Conservation (phyloP, 805 yeast species). For the Ogataea nakhonphanomensis region DNA sequence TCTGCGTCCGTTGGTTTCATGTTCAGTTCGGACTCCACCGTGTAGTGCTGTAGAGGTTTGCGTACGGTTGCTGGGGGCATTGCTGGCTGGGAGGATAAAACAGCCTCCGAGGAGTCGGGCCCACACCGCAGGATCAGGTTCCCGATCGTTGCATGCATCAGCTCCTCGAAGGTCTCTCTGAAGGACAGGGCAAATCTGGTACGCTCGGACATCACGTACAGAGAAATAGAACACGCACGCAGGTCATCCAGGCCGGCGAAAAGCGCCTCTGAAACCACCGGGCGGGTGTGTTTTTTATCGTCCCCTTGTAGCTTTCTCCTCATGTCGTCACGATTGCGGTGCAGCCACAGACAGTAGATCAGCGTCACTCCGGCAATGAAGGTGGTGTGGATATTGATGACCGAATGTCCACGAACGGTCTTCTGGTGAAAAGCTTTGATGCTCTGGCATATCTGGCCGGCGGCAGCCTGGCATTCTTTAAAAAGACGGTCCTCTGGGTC, state of each 20-base stretch:
- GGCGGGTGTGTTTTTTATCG: slow-evolving; percentile 57
- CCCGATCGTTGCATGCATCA: slow-evolving; percentile 62
- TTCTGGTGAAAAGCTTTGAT: slow-evolving; percentile 62
- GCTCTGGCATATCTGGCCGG: slow-evolving; percentile 65
- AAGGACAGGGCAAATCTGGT: slow-evolving; percentile 58
- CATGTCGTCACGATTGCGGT: slow-evolving; percentile 58
- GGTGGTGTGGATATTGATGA: slow-evolving; percentile 62
- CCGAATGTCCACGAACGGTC: slow-evolving; percentile 60
- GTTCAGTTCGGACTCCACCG: slow-evolving; percentile 30
- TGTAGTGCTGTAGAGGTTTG: slow-evolving; percentile 38
- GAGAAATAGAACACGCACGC: slow-evolving; percentile 60
- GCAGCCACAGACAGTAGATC: slow-evolving; percentile 63
- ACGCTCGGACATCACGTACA: slow-evolving; percentile 65
- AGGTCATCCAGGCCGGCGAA: slow-evolving; percentile 59
- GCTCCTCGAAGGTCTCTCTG: slow-evolving; percentile 64
- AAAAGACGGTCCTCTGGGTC: slow-evolving; percentile 60
- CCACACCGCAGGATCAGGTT: slow-evolving; percentile 62
- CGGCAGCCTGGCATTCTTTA: slow-evolving; percentile 67
- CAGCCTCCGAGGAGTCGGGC: slow-evolving; percentile 55
- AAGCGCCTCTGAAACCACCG: slow-evolving; percentile 50
- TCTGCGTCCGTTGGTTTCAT: slow-evolving; percentile 36
- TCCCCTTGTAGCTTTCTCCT: slow-evolving; percentile 54
- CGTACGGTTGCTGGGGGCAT: slow-evolving; percentile 61
- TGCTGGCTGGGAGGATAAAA: slow-evolving; percentile 40
- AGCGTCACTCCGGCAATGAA: slow-evolving; percentile 69